A percentile compares a stretch with the other conserved stretches of the same genome.
These are phyloP conservation scores for Phytophthora tubulina DNA, from an alignment of 352 stramenopile genomes.

Conservation along the genomic window DNA sequence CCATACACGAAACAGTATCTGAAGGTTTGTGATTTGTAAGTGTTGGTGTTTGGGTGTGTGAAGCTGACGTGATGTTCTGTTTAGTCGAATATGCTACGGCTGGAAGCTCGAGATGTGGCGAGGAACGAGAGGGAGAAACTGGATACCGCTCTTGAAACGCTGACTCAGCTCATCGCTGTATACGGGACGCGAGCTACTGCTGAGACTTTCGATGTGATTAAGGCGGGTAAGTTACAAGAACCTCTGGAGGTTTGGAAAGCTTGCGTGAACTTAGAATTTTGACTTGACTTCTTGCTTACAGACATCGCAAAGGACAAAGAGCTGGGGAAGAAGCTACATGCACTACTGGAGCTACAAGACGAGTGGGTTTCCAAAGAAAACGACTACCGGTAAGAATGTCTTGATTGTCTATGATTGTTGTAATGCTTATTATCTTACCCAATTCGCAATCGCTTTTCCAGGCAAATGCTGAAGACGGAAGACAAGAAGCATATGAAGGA, in stretches of 20 bases:
- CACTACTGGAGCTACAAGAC: slow-evolving; percentile 65
- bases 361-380: slow-evolving; percentile 90
- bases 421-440: too few species aligned
- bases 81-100: slow-evolving; percentile 86
- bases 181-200: slow-evolving; percentile 47
- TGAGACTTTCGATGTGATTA: slow-evolving; percentile 59
- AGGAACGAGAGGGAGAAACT: slow-evolving; percentile 65
- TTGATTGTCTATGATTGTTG: too few species aligned
- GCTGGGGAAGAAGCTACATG: slow-evolving; percentile 60
- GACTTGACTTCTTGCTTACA: slow-evolving; percentile 17
- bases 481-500: slow-evolving; percentile 91
- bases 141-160: slow-evolving; percentile 52
- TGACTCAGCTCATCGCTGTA: slow-evolving; percentile 44
- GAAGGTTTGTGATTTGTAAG: slow-evolving; percentile 51
- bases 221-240: slow-evolving; percentile 53
- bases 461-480: slow-evolving; percentile 91
- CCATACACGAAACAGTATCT: slow-evolving; percentile 91
- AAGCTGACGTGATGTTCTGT: slow-evolving; percentile 10
- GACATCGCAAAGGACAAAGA: slow-evolving; percentile 69
- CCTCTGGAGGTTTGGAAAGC: too few species aligned
- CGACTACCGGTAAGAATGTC: slow-evolving; percentile 68
- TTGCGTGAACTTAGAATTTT: slow-evolving; percentile 1
- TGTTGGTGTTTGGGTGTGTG: background rate
- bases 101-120: slow-evolving; percentile 81
- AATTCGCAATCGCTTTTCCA: slow-evolving; percentile 24